Base-by-base conservation (phyloP, 371 early-diverging fungal species). In the Batkoa obscura region DNA sequence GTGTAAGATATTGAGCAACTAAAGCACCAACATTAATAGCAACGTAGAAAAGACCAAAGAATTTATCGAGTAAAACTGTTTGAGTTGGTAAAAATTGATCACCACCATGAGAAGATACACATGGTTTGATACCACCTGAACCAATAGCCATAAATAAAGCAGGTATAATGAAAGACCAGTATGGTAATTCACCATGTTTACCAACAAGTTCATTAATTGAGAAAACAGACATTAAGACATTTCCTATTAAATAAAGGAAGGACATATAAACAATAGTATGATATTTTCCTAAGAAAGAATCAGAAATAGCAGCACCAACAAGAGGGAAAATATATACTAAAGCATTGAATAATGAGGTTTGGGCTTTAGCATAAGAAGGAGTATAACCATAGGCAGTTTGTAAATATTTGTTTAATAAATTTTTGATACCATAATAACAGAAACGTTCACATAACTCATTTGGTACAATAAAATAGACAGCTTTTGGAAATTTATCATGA, bases 221-320 rank as follows among this genome's bases (percentile, higher is more conserved):
- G 35, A 57, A 50, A n/a, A 57, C 49, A 15, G 57, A 35, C 1
- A 48, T 9, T 15, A 57, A 38, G 23, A 39, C 38, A 6, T 35
- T 57, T 30, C 57, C 57, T n/a, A 57, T 39, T 4, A 57, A 23
- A 36, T 57, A 57, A 36, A 57, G 3, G 2, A 57, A 2, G 2
- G 57, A 57, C 37, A 57, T 32, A 34, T 43, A 57, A 43, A 79
- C 67, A 50, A 83, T 83, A 52, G 83, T 83, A 65, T 60, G 61
- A 72, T 70, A 82, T 67, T 79, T 79, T 63, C 78, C 82, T 46
- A 79, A 62, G 62, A 68, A 72, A 30, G 72, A 72, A 63, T 83
- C 86, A 12, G 80, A 73, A 36, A 81, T 34, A 45, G 79, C 67
- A 54, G 78, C 78, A 43, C 83, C 81, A 23, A 78, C 43, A 41